Evolutionary conservation across 768 basidiomycete genomes (phyloP), one percentile per base, ranked within the genome.

Genomic region (Xerocomellus amylosporus): DNA sequence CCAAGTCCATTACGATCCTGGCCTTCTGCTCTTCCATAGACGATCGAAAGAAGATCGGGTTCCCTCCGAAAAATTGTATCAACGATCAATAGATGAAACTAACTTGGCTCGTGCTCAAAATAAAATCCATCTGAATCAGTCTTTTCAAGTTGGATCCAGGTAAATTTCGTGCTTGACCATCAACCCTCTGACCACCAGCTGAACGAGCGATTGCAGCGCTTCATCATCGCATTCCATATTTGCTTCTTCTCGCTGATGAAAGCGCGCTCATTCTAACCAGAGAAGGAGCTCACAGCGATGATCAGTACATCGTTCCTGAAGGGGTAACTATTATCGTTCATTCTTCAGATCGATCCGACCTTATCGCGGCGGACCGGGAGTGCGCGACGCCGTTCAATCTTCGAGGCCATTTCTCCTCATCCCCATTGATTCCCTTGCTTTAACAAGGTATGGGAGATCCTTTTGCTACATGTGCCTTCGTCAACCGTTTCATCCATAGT

Each of bases 311-410:
- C 14, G 46, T 39, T 39, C 55, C 52, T 5, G 40, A 55, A n/a
- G 52, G 55, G 64, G 47, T 57, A 48, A 22, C 46, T 46, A 51
- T 50, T 26, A 39, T 59, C 36, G n/a, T 30, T n/a, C 40, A 24
- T 30, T 39, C 39, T 15, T 26, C 33, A 51, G 39, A 65, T 62
- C 54, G 50, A 59, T 68, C 65, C 66, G 65, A 60, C 56, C 4
- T 51, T 46, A 51, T 56, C 65, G 66, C 49, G 45, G 44, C 51
- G 50, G 48, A 30, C 52, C 42, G 36, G 41, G 33, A 47, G 44
- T 20, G 36, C 15, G 45, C 45, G 41, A 52, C 50, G 39, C 61
- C 58, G 53, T 61, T 43, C 61, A 54, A 64, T 63, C 45, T 38
- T 56, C 40, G 52, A 45, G n/a, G 20, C 38, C 46, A 37, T 19